Conservation (phyloP, 352 stramenopile genomes). For the Phytophthora cryptogea region DNA sequence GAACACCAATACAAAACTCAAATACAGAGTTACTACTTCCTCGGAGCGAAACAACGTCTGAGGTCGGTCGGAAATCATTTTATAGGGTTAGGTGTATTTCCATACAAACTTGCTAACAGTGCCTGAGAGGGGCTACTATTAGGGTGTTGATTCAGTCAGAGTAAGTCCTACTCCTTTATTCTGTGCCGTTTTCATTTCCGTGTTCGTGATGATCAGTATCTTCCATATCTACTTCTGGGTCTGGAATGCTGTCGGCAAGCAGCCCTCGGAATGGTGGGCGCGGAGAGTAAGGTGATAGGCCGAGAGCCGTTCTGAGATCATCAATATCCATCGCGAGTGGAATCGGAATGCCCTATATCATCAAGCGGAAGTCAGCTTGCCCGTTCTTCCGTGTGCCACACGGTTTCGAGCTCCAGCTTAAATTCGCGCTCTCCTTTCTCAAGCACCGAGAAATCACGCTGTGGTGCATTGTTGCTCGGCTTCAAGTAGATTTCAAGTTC, state of each 20-base stretch:
- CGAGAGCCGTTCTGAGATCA: no score
- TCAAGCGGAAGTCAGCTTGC: not conserved
- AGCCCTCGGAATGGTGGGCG: no score
- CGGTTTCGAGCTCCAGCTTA: not conserved
- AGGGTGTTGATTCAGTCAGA: constrained; percentile 2
- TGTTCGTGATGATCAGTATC: no score
- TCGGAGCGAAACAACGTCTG: not conserved
- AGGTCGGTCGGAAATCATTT: not conserved
- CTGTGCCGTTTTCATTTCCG: no score
- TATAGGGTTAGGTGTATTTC: not conserved
- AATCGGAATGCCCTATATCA: no score
- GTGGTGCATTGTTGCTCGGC: not conserved
- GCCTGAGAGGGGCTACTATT: not conserved
- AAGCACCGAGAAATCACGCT: not conserved
- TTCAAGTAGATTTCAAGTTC: not conserved
- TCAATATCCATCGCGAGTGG: no score
- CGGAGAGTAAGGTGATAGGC: no score
- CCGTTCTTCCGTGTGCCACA: not conserved
- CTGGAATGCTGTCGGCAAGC: no score
- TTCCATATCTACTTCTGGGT: no score
- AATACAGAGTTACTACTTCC: not conserved
- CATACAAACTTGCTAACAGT: not conserved
- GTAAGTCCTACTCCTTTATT: constrained; percentile 3
- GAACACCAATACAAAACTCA: not conserved
- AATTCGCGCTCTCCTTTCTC: not conserved